phyloP scores from a whole-genome alignment of 148 eudicot genomes.

The Beta vulgaris region DNA sequence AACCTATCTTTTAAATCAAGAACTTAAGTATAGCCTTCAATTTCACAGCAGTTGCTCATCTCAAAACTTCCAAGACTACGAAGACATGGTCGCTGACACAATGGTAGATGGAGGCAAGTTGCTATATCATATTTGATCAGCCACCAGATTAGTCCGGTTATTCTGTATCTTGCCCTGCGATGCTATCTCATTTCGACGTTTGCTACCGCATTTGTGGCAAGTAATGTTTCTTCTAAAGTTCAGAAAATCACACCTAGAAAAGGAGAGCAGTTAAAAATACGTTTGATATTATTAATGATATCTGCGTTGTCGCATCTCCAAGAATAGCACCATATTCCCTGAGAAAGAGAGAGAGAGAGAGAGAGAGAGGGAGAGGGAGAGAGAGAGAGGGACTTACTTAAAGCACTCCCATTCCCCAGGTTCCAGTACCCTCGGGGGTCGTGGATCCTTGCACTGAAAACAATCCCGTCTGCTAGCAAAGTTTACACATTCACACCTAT shows the following conservation, averaged over 20 bases:
- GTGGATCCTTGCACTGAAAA: constrained; percentile 20
- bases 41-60: no score
- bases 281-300: background rate
- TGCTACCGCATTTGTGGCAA: constrained; percentile 21
- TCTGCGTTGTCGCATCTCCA: background rate
- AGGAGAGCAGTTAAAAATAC: background rate
- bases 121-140: background rate
- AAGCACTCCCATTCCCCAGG: constrained; percentile 36
- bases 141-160: background rate
- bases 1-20: no score
- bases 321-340: background rate
- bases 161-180: constrained; percentile 3
- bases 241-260: constrained; percentile 29
- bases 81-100: background rate
- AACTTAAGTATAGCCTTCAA: no score
- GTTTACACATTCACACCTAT: constrained; percentile 26
- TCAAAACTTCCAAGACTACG: no score
- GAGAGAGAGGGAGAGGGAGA: background rate
- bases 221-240: constrained; percentile 31
- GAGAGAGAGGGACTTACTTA: constrained; percentile 18
- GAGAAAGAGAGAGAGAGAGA: background rate
- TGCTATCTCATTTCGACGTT: constrained; percentile 11
- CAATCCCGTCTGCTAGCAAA: constrained; percentile 31
- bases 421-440: constrained; percentile 21
- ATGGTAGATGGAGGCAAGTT: background rate